phyloP scores from a whole-genome alignment of 1,284 basidiomycete species.

The Heterobasidion occidentale region DNA sequence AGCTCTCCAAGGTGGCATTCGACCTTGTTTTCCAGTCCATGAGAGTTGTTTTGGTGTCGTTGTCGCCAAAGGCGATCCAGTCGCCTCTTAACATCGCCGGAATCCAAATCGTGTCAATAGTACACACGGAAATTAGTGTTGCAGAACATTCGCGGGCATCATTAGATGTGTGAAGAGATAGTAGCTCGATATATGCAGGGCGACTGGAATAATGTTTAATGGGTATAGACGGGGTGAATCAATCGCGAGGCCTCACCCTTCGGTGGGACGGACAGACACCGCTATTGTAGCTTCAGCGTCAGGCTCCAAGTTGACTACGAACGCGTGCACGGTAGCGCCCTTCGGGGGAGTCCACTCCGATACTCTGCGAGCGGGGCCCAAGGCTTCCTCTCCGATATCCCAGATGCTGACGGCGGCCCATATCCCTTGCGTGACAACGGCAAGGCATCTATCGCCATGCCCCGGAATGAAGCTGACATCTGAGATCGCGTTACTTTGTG shows the following conservation, averaged over 20 bases:
- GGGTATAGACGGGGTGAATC: neutral
- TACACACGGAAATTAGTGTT: neutral
- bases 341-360: neutral
- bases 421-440: constrained; percentile 49
- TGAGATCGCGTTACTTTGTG: neutral
- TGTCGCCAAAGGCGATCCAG: neutral
- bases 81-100: neutral
- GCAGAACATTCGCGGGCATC: too few species aligned
- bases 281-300: constrained; percentile 38
- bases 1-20: neutral
- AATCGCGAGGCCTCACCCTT: neutral
- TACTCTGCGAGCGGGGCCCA: neutral
- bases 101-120: neutral
- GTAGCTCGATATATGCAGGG: neutral
- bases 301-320: constrained; percentile 39
- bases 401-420: constrained; percentile 50
- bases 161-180: neutral
- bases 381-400: constrained; percentile 25
- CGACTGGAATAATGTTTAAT: neutral
- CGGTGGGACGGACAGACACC: constrained; percentile 26
- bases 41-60: neutral
- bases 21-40: neutral
- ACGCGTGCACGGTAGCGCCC: constrained; percentile 17
- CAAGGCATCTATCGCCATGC: constrained; percentile 30
- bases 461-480: constrained; percentile 32